Conservation (phyloP, 2,329 filamentous ascomycete species). For the Diplocarpon rosae region DNA sequence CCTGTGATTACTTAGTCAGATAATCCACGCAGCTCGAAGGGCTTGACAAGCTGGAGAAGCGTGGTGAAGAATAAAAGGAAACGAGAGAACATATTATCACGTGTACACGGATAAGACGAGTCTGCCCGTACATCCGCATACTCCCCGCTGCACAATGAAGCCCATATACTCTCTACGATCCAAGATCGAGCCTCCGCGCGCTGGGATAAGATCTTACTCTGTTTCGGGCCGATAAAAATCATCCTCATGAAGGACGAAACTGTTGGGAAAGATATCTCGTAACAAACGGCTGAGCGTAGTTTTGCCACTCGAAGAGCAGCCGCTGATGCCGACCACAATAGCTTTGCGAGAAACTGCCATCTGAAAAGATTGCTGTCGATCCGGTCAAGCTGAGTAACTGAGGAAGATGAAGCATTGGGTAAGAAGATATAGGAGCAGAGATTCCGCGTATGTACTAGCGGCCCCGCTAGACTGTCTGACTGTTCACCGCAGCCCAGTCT, state of each 20-base stretch:
- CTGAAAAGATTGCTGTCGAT: not conserved
- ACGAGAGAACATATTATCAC: not conserved
- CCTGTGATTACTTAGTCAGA: conserved; percentile 26
- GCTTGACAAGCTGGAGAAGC: not conserved
- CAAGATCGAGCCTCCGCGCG: not conserved
- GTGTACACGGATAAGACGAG: not conserved
- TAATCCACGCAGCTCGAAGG: not conserved
- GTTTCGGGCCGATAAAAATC: conserved; percentile 85
- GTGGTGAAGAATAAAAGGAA: not conserved
- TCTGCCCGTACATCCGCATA: too few species aligned
- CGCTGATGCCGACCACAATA: conserved; percentile 70
- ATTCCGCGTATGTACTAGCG: not conserved
- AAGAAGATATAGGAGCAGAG: not conserved
- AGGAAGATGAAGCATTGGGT: not conserved
- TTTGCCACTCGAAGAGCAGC: conserved; percentile 88
- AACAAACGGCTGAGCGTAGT: conserved; percentile 83
- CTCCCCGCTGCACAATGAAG: too few species aligned
- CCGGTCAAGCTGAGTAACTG: too few species aligned
- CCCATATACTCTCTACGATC: too few species aligned
- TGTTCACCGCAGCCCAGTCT: not conserved
- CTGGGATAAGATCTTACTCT: conserved; percentile 38
- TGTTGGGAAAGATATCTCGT: conserved; percentile 65
- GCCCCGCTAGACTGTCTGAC: not conserved
- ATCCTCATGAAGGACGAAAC: conserved; percentile 86
- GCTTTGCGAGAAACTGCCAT: conserved; percentile 20